These are phyloP conservation scores for Rubus idaeus DNA, from an alignment of 306 rosid genomes.

Conservation along the genomic window DNA sequence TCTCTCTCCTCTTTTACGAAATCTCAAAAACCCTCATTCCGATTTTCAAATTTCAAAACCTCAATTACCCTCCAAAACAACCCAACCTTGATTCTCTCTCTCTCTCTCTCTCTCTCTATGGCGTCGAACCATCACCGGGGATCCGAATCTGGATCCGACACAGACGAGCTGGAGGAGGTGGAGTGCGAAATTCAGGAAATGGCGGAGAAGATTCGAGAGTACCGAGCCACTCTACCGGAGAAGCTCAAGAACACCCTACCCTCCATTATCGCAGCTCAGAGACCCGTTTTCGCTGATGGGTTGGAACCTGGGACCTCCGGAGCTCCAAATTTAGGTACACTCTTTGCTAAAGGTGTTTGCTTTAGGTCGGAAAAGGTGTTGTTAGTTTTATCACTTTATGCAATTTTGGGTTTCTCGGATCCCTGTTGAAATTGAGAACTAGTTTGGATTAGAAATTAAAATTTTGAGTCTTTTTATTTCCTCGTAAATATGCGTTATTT, in stretches of 20 bases:
- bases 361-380: background rate
- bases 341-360: background rate
- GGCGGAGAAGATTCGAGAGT: slow-evolving; percentile 58
- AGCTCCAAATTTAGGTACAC: slow-evolving; percentile 27
- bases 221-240: slow-evolving; percentile 59
- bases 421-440: background rate
- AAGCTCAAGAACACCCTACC: slow-evolving; percentile 54
- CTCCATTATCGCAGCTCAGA: slow-evolving; percentile 48
- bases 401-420: background rate
- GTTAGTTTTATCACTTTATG: too few relatives aligned
- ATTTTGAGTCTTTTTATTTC: background rate
- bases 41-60: slow-evolving; percentile 17
- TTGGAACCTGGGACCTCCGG: slow-evolving; percentile 33
- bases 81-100: background rate
- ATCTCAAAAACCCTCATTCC: background rate
- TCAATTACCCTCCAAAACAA: slow-evolving; percentile 38
- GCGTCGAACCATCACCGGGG: slow-evolving; percentile 20
- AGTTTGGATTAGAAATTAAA: background rate
- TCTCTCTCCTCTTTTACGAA: background rate
- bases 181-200: slow-evolving; percentile 56
- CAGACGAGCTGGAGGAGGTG: slow-evolving; percentile 44
- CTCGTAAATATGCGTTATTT: background rate
- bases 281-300: slow-evolving; percentile 36
- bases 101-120: slow-evolving; percentile 28
- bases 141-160: slow-evolving; percentile 26